Percentiles rank a stretch among this genome's conserved stretches.
phyloP scores from a whole-genome alignment of 176 grass and related monocot species.

The Oryza brachyantha region DNA sequence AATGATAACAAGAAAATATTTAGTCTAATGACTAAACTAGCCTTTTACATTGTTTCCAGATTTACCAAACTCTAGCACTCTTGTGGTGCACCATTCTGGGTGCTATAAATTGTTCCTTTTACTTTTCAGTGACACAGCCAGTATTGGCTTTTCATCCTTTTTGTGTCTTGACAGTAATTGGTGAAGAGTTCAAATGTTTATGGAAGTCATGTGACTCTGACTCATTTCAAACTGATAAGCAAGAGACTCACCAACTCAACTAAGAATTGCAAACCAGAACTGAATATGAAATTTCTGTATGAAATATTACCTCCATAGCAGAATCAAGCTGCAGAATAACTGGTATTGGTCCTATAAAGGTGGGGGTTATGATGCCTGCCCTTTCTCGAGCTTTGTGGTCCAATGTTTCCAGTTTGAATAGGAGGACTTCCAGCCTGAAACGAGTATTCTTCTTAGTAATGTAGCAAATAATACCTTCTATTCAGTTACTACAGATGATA shows the following conservation, averaged over 20 bases:
- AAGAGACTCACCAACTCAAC: background rate
- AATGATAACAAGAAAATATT: background rate
- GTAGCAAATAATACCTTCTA: background rate
- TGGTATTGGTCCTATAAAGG: slow-evolving; percentile 74
- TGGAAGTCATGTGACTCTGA: background rate
- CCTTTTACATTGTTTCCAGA: background rate
- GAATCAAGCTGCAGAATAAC: slow-evolving; percentile 83
- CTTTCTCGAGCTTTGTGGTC: slow-evolving; percentile 96
- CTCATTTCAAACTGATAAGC: background rate
- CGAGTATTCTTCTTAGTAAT: slow-evolving; percentile 7
- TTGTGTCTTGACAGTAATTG: background rate
- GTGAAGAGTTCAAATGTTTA: background rate
- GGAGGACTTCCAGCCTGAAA: slow-evolving; percentile 75
- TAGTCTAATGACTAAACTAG: background rate
- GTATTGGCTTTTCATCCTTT: background rate
- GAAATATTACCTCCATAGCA: slow-evolving; percentile 71
- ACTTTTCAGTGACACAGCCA: background rate
- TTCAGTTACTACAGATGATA: background rate
- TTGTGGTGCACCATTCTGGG: background rate
- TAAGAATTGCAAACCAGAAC: background rate
- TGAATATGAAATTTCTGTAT: background rate
- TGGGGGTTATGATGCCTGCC: slow-evolving; percentile 71
- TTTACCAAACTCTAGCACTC: background rate
- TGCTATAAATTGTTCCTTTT: background rate
- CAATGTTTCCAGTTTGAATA: slow-evolving; percentile 95